Evolutionary conservation across 345 rosid species (phyloP).

Genomic region (Citrus sp.): DNA sequence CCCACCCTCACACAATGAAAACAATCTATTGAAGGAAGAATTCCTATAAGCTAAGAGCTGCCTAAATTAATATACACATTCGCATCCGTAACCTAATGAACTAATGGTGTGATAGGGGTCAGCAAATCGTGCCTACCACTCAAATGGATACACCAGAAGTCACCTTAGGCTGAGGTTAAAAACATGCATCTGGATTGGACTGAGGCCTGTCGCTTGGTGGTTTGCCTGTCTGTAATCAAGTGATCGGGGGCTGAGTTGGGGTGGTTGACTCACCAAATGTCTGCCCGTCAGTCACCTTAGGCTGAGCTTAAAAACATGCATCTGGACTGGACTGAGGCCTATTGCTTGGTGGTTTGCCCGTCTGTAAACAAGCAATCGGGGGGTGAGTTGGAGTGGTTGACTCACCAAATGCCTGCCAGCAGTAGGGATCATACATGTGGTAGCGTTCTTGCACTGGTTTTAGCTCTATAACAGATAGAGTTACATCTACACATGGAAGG

Average conservation of each 20-base stretch:
- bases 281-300: conserved; percentile 37
- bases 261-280: conserved; percentile 74
- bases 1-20: conserved; percentile 12
- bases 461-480: conserved; percentile 60
- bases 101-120: conserved; percentile 55
- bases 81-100: conserved; percentile 27
- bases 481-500: conserved; percentile 79
- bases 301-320: conserved; percentile 44
- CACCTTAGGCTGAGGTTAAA: conserved; percentile 27
- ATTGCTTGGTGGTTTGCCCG: conserved; percentile 80
- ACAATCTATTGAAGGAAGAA: conserved; percentile 19
- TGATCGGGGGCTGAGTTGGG: conserved; percentile 76
- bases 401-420: conserved; percentile 91
- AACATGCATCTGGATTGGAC: conserved; percentile 54
- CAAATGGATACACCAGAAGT: conserved; percentile 38
- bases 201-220: conserved; percentile 68
- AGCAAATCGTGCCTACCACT: conserved; percentile 47
- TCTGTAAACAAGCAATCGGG: conserved; percentile 78
- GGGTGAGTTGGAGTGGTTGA: conserved; percentile 75
- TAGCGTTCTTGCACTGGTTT: conserved; percentile 66
- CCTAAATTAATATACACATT: conserved; percentile 20
- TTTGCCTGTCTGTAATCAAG: conserved; percentile 80
- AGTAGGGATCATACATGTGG: conserved; percentile 83
- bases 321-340: conserved; percentile 60
- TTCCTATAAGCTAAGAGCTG: conserved; percentile 19